phyloP scores from a whole-genome alignment of 106 monocot species.

The Iris macrosiphon region DNA sequence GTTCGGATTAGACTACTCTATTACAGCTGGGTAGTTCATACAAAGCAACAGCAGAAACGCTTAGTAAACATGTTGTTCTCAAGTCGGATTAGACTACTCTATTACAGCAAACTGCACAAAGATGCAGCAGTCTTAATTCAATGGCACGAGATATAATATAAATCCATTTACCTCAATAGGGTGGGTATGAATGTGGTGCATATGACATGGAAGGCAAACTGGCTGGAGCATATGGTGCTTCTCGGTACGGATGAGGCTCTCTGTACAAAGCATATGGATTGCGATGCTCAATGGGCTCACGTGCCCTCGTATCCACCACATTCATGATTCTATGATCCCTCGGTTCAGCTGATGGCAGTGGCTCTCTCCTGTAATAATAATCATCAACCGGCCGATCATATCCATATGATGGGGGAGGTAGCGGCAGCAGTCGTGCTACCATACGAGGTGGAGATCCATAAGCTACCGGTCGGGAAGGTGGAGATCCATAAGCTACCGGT shows the following conservation, averaged over 20 bases:
- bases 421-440: background rate
- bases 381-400: conserved; percentile 10
- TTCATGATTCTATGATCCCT: background rate
- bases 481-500: too few species aligned
- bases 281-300: conserved; percentile 1
- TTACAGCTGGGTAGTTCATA: too few species aligned
- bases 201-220: background rate
- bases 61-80: too few species aligned
- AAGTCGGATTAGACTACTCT: too few species aligned
- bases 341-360: background rate
- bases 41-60: too few species aligned
- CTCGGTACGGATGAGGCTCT: conserved; percentile 9
- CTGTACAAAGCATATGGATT: conserved; percentile 8
- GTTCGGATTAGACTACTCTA: too few species aligned
- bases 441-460: background rate
- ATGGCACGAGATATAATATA: too few species aligned
- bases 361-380: conserved; percentile 14
- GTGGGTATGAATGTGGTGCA: background rate
- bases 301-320: conserved; percentile 7
- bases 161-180: too few species aligned
- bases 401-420: too few species aligned
- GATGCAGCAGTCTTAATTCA: too few species aligned
- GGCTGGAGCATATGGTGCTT: background rate
- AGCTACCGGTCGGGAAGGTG: background rate
- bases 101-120: too few species aligned